Evolutionary conservation across 768 basidiomycete genomes (phyloP).

Genomic region (Russula ochroleuca): DNA sequence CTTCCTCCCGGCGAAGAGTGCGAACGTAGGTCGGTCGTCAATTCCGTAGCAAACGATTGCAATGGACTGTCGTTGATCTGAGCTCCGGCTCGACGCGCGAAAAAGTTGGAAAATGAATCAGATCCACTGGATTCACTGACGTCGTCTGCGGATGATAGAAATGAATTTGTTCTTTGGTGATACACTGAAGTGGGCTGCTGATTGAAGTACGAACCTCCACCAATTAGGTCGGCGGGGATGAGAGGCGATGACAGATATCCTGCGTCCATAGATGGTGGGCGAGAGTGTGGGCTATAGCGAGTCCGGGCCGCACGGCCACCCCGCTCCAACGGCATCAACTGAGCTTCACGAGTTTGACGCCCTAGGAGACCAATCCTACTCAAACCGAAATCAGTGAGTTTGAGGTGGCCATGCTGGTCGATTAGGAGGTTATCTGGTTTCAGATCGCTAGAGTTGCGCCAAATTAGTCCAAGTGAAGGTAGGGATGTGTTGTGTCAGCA

Average conservation of each 20-base stretch:
- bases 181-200: slow-evolving; percentile 58
- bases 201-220: slow-evolving; percentile 76
- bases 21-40: slow-evolving; percentile 77
- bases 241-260: slow-evolving; percentile 76
- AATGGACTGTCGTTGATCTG: slow-evolving; percentile 65
- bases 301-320: slow-evolving; percentile 41
- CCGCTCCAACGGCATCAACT: slow-evolving; percentile 32
- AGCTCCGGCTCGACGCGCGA: slow-evolving; percentile 40
- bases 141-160: slow-evolving; percentile 71
- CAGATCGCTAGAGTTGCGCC: slow-evolving; percentile 61
- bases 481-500: slow-evolving; percentile 31
- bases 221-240: slow-evolving; percentile 49
- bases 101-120: slow-evolving; percentile 51
- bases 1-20: slow-evolving; percentile 55
- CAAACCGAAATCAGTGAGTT: slow-evolving; percentile 96
- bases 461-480: slow-evolving; percentile 8
- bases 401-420: slow-evolving; percentile 93
- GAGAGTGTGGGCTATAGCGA: slow-evolving; percentile 61
- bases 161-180: slow-evolving; percentile 60
- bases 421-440: slow-evolving; percentile 99
- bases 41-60: slow-evolving; percentile 82
- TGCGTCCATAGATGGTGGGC: slow-evolving; percentile 79
- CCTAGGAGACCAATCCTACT: slow-evolving; percentile 97
- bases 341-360: slow-evolving; percentile 79
- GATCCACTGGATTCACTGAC: slow-evolving; percentile 84